Percentiles rank a stretch among this genome's conserved stretches.
Evolutionary conservation across 2,329 filamentous ascomycete genomes (phyloP).

Genomic region (Epichloe sibirici): DNA sequence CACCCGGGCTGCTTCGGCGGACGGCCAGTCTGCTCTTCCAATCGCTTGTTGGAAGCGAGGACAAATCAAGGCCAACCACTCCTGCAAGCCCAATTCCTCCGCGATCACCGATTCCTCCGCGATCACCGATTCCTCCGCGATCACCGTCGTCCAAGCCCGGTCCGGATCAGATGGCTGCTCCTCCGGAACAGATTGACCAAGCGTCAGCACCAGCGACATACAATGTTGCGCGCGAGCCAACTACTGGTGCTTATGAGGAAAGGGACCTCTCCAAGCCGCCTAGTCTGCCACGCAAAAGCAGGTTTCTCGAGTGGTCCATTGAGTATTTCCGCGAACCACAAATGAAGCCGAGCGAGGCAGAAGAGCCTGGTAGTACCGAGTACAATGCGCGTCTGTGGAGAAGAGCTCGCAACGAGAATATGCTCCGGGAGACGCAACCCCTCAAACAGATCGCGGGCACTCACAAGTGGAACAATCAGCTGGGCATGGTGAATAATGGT

Average conservation of each 20-base stretch:
- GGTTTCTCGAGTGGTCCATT: slow-evolving; percentile 88
- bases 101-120: slow-evolving; percentile 12
- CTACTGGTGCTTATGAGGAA: slow-evolving; percentile 61
- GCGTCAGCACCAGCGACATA: slow-evolving; percentile 57
- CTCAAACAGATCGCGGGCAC: slow-evolving; percentile 79
- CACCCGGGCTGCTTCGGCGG: slow-evolving; percentile 47
- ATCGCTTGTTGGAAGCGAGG: slow-evolving; percentile 41
- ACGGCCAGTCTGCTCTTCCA: slow-evolving; percentile 53
- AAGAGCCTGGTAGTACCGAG: slow-evolving; percentile 90
- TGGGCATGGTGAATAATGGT: slow-evolving; percentile 76
- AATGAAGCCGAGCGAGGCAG: slow-evolving; percentile 92
- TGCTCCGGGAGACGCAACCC: slow-evolving; percentile 84
- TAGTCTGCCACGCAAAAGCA: slow-evolving; percentile 63
- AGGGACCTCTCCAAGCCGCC: slow-evolving; percentile 48
- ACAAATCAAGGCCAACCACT: slow-evolving; percentile 24
- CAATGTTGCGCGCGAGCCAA: slow-evolving; percentile 62
- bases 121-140: slow-evolving; percentile 10
- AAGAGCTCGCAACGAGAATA: slow-evolving; percentile 81
- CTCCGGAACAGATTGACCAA: slow-evolving; percentile 65
- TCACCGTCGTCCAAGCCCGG: slow-evolving; percentile 24
- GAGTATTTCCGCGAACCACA: slow-evolving; percentile 97
- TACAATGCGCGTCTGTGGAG: slow-evolving; percentile 95
- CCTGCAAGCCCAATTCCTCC: slow-evolving; percentile 17
- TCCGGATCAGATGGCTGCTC: slow-evolving; percentile 32
- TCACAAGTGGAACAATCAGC: slow-evolving; percentile 75